phyloP scores from a whole-genome alignment of 2,329 filamentous ascomycete genomes.

The Monilinia polystroma region DNA sequence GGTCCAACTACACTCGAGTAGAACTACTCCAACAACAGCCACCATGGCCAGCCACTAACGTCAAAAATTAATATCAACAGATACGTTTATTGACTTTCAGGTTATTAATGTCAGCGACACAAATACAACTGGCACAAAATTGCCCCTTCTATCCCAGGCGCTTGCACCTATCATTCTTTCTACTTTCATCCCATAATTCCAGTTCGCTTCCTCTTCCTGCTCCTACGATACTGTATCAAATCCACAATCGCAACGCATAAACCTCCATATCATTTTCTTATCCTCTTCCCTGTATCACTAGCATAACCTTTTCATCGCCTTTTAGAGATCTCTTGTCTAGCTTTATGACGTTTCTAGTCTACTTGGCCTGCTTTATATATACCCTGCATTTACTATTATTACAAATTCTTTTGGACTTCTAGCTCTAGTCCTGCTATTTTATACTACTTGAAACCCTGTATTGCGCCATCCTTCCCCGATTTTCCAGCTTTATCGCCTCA shows the following conservation, averaged over 20 bases:
- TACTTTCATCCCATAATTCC: background rate
- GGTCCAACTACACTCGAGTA: too few species aligned
- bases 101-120: background rate
- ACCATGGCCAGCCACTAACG: background rate
- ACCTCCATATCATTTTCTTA: background rate
- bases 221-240: background rate
- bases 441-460: background rate
- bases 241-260: conserved; percentile 3
- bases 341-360: background rate
- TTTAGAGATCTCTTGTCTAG: background rate
- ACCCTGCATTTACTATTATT: background rate
- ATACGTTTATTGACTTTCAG: background rate
- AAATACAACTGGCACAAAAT: background rate
- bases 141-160: background rate
- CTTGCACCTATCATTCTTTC: background rate
- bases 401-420: background rate
- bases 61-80: background rate
- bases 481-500: conserved; percentile 18
- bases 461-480: background rate
- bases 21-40: too few species aligned
- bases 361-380: background rate
- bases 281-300: conserved; percentile 1
- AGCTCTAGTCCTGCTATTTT: background rate
- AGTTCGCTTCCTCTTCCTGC: background rate
- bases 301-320: background rate